Conservation (phyloP, 805 yeast genomes). For the Ogataea pilisensis region DNA sequence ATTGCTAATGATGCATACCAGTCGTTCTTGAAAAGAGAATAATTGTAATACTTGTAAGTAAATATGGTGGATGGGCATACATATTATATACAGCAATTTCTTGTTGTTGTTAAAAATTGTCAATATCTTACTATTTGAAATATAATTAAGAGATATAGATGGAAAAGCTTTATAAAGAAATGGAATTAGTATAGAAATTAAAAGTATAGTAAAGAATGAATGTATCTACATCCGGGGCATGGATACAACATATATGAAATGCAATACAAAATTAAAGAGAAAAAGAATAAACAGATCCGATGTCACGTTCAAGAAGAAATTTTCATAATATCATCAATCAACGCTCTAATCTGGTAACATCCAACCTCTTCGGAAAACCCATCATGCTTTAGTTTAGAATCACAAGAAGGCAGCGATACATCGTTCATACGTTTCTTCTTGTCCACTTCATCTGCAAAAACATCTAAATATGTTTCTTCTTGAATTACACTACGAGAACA, state of each 20-base stretch:
- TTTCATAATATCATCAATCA: constrained; percentile 13
- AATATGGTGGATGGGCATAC: too few species aligned
- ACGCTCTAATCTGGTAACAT: constrained; percentile 18
- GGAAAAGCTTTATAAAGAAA: too few species aligned
- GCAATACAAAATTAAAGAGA: neutral
- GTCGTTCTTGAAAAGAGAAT: constrained; percentile 57
- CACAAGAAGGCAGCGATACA: too few species aligned
- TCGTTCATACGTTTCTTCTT: constrained; percentile 2
- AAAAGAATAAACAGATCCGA: neutral
- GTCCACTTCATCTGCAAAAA: neutral
- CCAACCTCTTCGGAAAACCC: constrained; percentile 9
- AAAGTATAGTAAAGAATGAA: too few species aligned
- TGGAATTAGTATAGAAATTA: too few species aligned
- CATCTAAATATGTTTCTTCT: constrained; percentile 5
- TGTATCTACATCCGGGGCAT: too few species aligned
- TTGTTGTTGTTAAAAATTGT: too few species aligned
- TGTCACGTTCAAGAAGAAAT: neutral
- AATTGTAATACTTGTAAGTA: constrained; percentile 9
- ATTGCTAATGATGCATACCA: constrained; percentile 87
- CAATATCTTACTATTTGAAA: too few species aligned
- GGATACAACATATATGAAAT: too few species aligned
- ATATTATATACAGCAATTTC: too few species aligned
- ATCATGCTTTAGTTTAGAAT: neutral
- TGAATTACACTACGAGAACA: constrained; percentile 2
- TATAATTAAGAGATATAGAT: too few species aligned